phyloP scores from a whole-genome alignment of 257 asterid species.

The Solanum arcanum region DNA sequence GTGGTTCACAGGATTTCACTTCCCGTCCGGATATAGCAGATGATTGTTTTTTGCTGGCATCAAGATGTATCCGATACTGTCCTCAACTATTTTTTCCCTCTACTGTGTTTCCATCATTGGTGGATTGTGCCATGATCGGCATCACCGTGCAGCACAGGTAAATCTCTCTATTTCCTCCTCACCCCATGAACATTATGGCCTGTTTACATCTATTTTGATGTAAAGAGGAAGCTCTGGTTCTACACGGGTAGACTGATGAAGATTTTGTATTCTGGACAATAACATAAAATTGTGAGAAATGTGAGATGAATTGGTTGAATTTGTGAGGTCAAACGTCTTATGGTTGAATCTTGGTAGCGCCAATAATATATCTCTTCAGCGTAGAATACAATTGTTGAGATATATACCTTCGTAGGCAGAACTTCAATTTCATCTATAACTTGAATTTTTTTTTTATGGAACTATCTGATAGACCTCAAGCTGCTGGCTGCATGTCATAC shows the following conservation, averaged over 20 bases:
- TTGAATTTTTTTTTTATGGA: neutral
- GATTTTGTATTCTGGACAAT: neutral
- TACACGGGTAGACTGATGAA: neutral
- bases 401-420: neutral
- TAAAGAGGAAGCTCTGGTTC: neutral
- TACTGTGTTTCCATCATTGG: conserved; percentile 72
- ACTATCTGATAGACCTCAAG: neutral
- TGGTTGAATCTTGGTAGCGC: neutral
- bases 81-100: conserved; percentile 83
- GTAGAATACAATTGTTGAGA: neutral
- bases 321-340: neutral
- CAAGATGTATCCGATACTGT: conserved; percentile 97
- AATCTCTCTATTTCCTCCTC: neutral
- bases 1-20: conserved; percentile 48
- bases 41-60: conserved; percentile 93
- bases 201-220: neutral
- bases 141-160: conserved; percentile 95
- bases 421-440: neutral
- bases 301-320: neutral
- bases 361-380: neutral
- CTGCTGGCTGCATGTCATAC: neutral
- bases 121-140: conserved; percentile 86
- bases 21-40: conserved; percentile 91
- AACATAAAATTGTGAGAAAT: neutral
- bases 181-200: neutral